Conservation (phyloP, 1,139 yeast genomes). For the Taphrina pruni region DNA sequence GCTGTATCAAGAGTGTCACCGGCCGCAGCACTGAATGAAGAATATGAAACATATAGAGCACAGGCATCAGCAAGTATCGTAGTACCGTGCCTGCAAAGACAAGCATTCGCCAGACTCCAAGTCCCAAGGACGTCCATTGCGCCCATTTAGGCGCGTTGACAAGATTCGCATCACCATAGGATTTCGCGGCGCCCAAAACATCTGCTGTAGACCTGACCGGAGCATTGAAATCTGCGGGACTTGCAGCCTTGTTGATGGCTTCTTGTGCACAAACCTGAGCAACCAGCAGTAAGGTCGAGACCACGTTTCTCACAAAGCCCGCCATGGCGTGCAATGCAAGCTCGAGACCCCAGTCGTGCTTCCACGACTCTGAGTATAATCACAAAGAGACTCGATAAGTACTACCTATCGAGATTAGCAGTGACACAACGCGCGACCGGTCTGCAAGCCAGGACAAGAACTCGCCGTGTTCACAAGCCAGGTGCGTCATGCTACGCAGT, state of each 20-base stretch:
- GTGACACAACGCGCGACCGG: too few relatives aligned
- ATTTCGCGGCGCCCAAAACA: background rate
- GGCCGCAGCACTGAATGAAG: constrained; percentile 16
- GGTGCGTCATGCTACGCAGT: constrained; percentile 6
- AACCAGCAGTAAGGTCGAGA: background rate
- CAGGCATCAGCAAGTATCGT: constrained; percentile 8
- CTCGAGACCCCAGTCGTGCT: too few relatives aligned
- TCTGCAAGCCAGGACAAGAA: too few relatives aligned
- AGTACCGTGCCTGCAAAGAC: constrained; percentile 4
- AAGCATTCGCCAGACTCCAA: constrained; percentile 19
- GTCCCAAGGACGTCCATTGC: constrained; percentile 24
- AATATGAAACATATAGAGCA: constrained; percentile 14
- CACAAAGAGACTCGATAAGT: too few relatives aligned
- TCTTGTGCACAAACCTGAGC: constrained; percentile 14
- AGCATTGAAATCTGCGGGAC: background rate
- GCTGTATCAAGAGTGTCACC: constrained; percentile 17
- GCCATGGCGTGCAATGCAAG: too few relatives aligned
- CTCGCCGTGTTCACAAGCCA: too few relatives aligned
- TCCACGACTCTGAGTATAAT: too few relatives aligned
- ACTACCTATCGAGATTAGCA: too few relatives aligned
- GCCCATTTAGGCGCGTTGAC: constrained; percentile 27
- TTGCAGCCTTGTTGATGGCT: constrained; percentile 21
- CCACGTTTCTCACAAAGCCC: background rate
- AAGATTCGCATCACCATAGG: constrained; percentile 18
- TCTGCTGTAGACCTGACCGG: constrained; percentile 6